Conservation (phyloP, 2,329 filamentous ascomycete species). For the Fusarium kyushuense region DNA sequence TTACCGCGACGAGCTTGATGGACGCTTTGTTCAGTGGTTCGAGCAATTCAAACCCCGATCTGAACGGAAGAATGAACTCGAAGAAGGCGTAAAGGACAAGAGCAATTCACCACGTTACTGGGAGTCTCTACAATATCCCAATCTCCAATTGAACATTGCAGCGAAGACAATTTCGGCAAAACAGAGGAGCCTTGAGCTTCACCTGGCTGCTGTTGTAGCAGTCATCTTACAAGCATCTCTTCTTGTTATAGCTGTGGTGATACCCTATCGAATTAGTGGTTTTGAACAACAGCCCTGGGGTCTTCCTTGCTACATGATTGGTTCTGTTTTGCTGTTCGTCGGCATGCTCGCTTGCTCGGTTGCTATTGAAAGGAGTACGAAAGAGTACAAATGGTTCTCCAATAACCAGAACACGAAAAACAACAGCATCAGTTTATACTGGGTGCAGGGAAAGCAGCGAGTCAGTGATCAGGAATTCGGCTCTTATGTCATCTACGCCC, state of each 20-base stretch:
- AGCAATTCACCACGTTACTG: background rate
- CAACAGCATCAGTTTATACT: background rate
- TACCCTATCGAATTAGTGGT: rapidly evolving
- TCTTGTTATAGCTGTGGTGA: rapidly evolving
- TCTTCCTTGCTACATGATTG: background rate
- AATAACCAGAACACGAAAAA: no score
- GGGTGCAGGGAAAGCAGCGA: background rate
- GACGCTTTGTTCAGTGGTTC: background rate
- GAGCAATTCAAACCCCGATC: background rate
- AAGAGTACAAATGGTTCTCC: background rate
- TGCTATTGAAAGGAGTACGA: background rate
- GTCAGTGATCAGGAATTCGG: background rate
- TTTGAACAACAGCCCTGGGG: background rate
- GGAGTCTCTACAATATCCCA: background rate
- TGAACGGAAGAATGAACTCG: background rate
- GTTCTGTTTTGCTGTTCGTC: background rate
- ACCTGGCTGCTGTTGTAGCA: background rate
- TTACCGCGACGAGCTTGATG: background rate
- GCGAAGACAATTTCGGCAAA: rapidly evolving
- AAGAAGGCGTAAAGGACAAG: background rate
- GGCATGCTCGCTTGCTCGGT: background rate
- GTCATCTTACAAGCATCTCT: background rate
- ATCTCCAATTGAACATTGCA: background rate
- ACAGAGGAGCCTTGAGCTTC: background rate
- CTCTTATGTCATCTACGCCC: background rate